Conservation (phyloP, 257 asterid species). For the Capsicum chinense region DNA sequence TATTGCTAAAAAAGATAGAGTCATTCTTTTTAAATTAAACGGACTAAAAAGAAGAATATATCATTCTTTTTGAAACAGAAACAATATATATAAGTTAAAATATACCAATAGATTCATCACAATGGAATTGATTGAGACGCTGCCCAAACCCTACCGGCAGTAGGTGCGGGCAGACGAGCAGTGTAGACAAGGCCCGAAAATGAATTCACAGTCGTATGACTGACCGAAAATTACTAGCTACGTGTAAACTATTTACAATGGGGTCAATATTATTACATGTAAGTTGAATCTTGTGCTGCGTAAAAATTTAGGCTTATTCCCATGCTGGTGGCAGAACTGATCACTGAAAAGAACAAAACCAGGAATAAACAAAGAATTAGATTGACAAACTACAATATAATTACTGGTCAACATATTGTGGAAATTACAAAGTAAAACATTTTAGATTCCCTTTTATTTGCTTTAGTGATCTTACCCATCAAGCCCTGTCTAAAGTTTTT, state of each 20-base stretch:
- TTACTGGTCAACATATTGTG: constrained; percentile 4
- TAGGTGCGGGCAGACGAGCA: too few species aligned
- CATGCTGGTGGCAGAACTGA: constrained; percentile 16
- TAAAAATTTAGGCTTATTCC: background rate
- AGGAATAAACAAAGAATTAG: background rate
- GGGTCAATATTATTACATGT: background rate
- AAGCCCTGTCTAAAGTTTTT: constrained; percentile 49
- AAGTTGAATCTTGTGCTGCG: background rate
- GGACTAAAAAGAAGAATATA: too few species aligned
- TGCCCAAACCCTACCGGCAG: background rate
- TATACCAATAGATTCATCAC: background rate
- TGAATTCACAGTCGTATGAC: background rate
- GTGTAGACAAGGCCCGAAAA: background rate
- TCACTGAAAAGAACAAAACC: background rate
- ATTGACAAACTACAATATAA: background rate
- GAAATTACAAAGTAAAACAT: background rate
- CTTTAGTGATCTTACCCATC: constrained; percentile 40
- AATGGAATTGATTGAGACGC: background rate
- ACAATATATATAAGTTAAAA: background rate
- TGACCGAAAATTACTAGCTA: background rate
- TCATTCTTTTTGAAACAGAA: too few species aligned
- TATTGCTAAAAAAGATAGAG: too few species aligned
- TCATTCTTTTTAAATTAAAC: too few species aligned
- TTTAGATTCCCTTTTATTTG: constrained; percentile 25
- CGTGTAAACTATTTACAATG: background rate